Evolutionary conservation across 805 yeast genomes (phyloP), one percentile per base, ranked within the genome.

Genomic region (Nakazawaea populi): DNA sequence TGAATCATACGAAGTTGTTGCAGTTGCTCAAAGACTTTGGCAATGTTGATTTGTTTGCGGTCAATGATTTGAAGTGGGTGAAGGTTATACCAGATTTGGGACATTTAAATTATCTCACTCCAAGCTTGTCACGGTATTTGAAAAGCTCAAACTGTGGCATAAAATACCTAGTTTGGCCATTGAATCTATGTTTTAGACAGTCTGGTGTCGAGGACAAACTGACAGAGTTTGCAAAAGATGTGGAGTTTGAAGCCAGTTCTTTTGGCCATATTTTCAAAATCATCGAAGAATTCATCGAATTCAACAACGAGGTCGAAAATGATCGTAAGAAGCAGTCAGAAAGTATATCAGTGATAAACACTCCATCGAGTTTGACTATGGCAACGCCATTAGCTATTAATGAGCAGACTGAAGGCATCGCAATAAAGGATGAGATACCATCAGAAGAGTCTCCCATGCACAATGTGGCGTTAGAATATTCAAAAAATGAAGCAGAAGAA

Each of bases 121-220:
- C 90, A 0, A 72, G 72, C 9, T 74, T 87, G 2, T 71, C 89
- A 10, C 71, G 73, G 28, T 86, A 77, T 61, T 69, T 83, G 44
- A 70, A 68, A 46, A 45, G 38, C 6, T 44, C 52, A 0, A 79
- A 75, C 56, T 72, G 71, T 30, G 46, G 49, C 6, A 32, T 51
- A 44, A 82, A 83, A 58, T 80, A 72, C 50, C 76, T 87, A 1
- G 65, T 80, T 42, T 87, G 95, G 95, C 95, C 95, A 0, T 66
- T 84, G 58, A 79, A 77, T 44, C 66, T 87, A 24, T 84, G 91
- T 58, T 70, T 79, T 51, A 69, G 80, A 4, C 94, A 87, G 59
- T 68, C 74, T 49, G 78, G 48, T 10, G 28, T 36, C 7, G 42
- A 27, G 7, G 41, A 46, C 5, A 4, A 31, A 2, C 18, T 28